Conservation (phyloP, 345 rosid genomes). For the Sonneratia caseolaris region DNA sequence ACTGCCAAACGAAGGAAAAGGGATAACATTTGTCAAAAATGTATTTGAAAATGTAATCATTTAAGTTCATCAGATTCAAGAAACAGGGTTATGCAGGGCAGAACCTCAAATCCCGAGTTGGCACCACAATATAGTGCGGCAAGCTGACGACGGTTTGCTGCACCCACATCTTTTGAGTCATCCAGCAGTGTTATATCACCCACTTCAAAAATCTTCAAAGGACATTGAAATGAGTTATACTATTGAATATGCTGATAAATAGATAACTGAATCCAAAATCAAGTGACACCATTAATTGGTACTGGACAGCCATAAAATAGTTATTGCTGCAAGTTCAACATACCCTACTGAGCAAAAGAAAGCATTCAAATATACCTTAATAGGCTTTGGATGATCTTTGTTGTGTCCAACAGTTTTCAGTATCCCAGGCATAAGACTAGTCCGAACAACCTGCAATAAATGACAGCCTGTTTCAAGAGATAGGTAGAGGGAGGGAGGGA, state of each 20-base stretch:
- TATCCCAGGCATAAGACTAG: slow-evolving; percentile 83
- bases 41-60: not conserved
- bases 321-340: not conserved
- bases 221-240: not conserved
- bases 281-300: not conserved
- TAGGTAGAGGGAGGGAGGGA: not conserved
- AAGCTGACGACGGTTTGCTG: slow-evolving; percentile 55
- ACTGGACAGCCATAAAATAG: not conserved
- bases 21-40: not conserved
- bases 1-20: slow-evolving; percentile 29
- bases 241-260: not conserved
- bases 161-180: slow-evolving; percentile 71
- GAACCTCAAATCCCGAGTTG: slow-evolving; percentile 95
- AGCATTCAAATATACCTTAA: slow-evolving; percentile 44
- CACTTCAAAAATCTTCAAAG: slow-evolving; percentile 66
- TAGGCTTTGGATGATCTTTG: slow-evolving; percentile 91
- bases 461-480: not conserved
- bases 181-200: slow-evolving; percentile 61
- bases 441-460: slow-evolving; percentile 52
- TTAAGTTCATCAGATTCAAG: too few species aligned
- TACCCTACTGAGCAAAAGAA: not conserved
- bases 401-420: slow-evolving; percentile 76
- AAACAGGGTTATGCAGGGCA: not conserved
- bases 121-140: slow-evolving; percentile 83
- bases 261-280: not conserved